Evolutionary conservation across 192 early-diverging fungal genomes (phyloP), one percentile per base, ranked within the genome.

Genomic region (Coemansia sp.): DNA sequence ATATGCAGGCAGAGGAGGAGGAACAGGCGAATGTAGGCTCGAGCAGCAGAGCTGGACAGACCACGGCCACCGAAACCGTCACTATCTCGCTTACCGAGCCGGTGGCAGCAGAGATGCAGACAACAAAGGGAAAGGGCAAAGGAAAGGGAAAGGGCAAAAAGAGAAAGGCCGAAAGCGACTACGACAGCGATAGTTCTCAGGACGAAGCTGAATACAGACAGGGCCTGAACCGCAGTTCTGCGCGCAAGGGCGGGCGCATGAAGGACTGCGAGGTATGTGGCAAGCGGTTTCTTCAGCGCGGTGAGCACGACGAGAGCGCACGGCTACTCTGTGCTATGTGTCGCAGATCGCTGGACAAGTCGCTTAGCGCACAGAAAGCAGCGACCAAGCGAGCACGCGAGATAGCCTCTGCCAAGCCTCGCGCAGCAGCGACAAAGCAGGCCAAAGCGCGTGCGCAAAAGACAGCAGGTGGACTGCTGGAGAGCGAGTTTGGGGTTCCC

Each of bases 401-500:
- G 11, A 26, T 41, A 6, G 36, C n/a, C 7, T n/a, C 38, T 2
- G 9, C 23, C 11, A 19, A 20, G 24, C 40, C 60, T 19, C n/a
- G n/a, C n/a, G n/a, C n/a, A n/a, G n/a, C n/a, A n/a, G n/a, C n/a
- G n/a, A 28, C 27, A 1, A 37, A 24, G 44, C 22, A 42, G 19
- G 55, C 47, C 45, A 59, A 40, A 29, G 42, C 28, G 25, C 46
- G 32, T 50, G 51, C 53, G 34, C 40, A 22, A 46, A 78, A 67
- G 62, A 65, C 69, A 5, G 77, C 66, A 29, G 78, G 64, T 3
- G 72, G 72, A 19, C 49, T 76, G 52, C 47, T 76, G 30, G 80
- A 85, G 48, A 59, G 65, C 22, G 78, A 83, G 46, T 46, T 64
- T 23, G 72, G 78, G 6, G 61, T 83, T 17, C 78, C 80, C 18